These are phyloP conservation scores for Schwanniomyces sp. DNA, from an alignment of 805 yeast species.

Conservation along the genomic window DNA sequence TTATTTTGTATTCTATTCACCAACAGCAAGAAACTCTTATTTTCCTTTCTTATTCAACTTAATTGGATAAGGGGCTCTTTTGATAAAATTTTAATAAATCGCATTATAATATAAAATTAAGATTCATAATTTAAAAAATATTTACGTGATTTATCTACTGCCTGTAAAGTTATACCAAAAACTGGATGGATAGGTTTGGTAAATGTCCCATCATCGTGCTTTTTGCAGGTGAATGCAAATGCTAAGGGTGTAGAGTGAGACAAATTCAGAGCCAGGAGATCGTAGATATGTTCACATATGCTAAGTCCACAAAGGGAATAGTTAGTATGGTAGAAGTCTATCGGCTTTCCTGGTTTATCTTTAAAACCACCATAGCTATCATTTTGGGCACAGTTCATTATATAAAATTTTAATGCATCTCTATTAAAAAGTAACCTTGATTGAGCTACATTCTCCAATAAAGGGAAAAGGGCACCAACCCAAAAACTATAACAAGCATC, in stretches of 20 bases:
- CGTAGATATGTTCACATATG: constrained; percentile 48
- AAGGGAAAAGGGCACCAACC: constrained; percentile 79
- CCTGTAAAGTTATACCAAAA: constrained; percentile 29
- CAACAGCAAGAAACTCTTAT: too few relatives aligned
- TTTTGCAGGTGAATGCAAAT: constrained; percentile 13
- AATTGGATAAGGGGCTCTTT: too few relatives aligned
- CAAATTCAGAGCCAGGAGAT: constrained; percentile 3
- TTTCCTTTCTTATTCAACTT: too few relatives aligned
- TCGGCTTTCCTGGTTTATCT: constrained; percentile 80
- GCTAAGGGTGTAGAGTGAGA: constrained; percentile 13
- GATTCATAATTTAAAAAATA: constrained; percentile 6
- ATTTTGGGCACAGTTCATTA: constrained; percentile 75
- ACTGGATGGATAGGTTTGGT: constrained; percentile 23
- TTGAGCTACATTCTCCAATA: constrained; percentile 50
- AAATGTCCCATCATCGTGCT: constrained; percentile 7
- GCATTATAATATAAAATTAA: not conserved
- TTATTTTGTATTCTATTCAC: too few relatives aligned
- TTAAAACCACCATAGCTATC: constrained; percentile 64
- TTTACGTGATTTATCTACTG: constrained; percentile 27
- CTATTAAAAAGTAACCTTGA: constrained; percentile 42
- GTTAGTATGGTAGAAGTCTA: constrained; percentile 91
- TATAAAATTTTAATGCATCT: constrained; percentile 60
- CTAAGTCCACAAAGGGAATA: constrained; percentile 79
- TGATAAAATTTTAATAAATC: too few relatives aligned
- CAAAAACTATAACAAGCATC: constrained; percentile 97